A percentile compares a stretch with the other conserved stretches of the same genome.
These are phyloP conservation scores for Solanum chilense DNA, from an alignment of 257 asterid species.

Conservation along the genomic window DNA sequence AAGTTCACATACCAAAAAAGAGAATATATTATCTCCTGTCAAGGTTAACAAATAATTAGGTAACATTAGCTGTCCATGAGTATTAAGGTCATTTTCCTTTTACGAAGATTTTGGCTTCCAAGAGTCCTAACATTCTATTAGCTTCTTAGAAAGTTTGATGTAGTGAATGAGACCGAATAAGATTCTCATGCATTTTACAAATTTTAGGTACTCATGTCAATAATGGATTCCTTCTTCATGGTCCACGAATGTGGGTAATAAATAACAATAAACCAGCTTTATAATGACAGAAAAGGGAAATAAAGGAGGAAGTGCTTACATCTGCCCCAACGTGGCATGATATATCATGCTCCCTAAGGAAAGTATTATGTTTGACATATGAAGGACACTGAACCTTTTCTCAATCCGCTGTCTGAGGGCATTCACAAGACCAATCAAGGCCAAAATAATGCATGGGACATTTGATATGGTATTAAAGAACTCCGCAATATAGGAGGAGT, in stretches of 20 bases:
- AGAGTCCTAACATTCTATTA: background rate
- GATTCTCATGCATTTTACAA: background rate
- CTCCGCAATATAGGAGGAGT: slow-evolving; percentile 74
- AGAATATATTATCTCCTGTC: background rate
- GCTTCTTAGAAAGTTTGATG: background rate
- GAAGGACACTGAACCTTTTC: slow-evolving; percentile 87
- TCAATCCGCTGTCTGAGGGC: slow-evolving; percentile 75
- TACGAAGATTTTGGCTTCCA: background rate
- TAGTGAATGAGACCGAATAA: background rate
- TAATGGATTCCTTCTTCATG: background rate
- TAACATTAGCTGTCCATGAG: background rate
- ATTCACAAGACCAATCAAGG: slow-evolving; percentile 69
- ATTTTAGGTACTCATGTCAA: background rate
- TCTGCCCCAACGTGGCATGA: slow-evolving; percentile 75
- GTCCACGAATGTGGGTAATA: background rate
- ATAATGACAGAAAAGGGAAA: background rate
- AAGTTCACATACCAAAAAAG: background rate
- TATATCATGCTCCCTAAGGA: slow-evolving; percentile 83
- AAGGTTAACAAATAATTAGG: background rate
- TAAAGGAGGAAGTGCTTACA: slow-evolving; percentile 45
- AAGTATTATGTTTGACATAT: slow-evolving; percentile 79
- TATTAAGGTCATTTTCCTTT: background rate
- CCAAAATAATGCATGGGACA: slow-evolving; percentile 66
- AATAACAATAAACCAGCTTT: background rate
- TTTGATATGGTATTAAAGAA: slow-evolving; percentile 85